Percentiles rank a stretch among this genome's conserved stretches.
phyloP scores from a whole-genome alignment of 1,284 basidiomycete species.

The Erythrobasidium hasegawianum region DNA sequence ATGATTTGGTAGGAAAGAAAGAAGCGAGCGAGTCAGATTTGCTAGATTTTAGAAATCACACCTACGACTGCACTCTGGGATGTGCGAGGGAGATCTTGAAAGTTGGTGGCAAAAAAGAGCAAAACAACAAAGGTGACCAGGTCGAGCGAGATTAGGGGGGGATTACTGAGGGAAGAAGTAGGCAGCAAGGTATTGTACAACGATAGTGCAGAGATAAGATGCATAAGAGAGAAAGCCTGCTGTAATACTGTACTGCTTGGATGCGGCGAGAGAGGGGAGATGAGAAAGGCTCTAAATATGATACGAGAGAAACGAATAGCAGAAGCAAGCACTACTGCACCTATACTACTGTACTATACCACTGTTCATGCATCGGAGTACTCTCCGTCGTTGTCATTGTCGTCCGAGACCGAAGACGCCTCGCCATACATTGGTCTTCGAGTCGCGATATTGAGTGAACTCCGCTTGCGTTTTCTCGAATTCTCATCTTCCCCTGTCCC shows the following conservation, averaged over 20 bases:
- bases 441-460: not conserved
- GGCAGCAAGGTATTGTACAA: not conserved
- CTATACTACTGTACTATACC: no score
- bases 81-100: not conserved
- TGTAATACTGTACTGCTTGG: not conserved
- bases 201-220: not conserved
- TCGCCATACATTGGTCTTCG: not conserved
- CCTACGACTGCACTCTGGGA: not conserved
- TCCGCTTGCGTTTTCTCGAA: not conserved
- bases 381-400: not conserved
- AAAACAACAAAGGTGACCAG: constrained; percentile 2
- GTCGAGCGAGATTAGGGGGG: not conserved
- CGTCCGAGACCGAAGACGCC: not conserved
- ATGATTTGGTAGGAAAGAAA: not conserved
- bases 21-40: not conserved
- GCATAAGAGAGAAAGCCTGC: not conserved
- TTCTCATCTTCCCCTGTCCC: not conserved
- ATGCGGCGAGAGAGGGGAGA: no score
- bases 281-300: no score
- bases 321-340: not conserved
- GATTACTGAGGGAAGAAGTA: not conserved
- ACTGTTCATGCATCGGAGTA: not conserved
- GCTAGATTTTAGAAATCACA: not conserved
- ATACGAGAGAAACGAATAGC: not conserved
- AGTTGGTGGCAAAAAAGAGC: not conserved